phyloP scores from a whole-genome alignment of 169 alveolate species.

The Amoebophrya sp. region DNA sequence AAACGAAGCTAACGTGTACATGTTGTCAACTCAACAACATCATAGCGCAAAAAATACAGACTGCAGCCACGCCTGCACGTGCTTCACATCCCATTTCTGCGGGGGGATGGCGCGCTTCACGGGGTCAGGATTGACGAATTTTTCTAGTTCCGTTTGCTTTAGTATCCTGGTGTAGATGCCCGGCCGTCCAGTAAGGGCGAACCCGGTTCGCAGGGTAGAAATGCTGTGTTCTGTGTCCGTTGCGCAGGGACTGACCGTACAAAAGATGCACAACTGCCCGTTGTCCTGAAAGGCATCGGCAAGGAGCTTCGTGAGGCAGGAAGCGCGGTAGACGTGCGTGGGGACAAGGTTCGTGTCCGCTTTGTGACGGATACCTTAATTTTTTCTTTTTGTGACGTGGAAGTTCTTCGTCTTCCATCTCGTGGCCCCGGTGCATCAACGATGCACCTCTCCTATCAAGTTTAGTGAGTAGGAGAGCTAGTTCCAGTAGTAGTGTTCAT shows the following conservation, averaged over 20 bases:
- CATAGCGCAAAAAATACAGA: background rate
- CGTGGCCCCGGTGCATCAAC: background rate
- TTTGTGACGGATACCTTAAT: constrained; percentile 42
- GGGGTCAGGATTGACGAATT: background rate
- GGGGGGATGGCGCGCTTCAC: background rate
- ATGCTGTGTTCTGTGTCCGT: constrained; percentile 25
- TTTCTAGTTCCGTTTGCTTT: background rate
- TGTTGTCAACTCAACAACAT: too few species aligned
- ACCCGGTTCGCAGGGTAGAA: constrained; percentile 11
- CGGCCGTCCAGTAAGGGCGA: background rate
- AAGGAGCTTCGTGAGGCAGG: constrained; percentile 44
- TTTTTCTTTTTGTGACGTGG: background rate
- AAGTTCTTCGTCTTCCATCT: background rate
- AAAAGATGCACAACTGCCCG: background rate
- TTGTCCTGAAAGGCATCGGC: constrained; percentile 27
- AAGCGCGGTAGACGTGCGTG: constrained; percentile 39
- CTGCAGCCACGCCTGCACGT: background rate
- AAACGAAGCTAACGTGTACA: too few species aligned
- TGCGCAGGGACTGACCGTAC: constrained; percentile 28
- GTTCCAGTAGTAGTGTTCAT: too few species aligned
- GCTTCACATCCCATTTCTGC: background rate
- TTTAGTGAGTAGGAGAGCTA: too few species aligned
- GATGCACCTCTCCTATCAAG: background rate
- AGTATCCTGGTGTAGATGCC: background rate
- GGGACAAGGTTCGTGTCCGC: constrained; percentile 37